These are phyloP conservation scores for Turritis glabra DNA, from an alignment of 345 rosid species.

Conservation along the genomic window DNA sequence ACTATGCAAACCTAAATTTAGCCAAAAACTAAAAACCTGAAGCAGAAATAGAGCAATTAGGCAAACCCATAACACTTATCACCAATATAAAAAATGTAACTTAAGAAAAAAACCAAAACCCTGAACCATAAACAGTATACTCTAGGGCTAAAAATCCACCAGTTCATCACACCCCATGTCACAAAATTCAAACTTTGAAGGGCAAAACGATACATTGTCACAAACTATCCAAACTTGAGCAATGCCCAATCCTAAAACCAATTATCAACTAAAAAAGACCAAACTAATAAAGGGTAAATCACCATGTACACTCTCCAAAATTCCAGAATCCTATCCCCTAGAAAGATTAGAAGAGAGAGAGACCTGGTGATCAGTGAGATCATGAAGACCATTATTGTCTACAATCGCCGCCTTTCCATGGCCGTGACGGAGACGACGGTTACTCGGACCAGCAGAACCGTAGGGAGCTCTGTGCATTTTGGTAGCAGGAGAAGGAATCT, in stretches of 20 bases:
- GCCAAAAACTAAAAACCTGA: not conserved
- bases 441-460: conserved; percentile 39
- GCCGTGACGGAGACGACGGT: conserved; percentile 52
- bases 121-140: not conserved
- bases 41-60: not conserved
- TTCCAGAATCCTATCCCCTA: not conserved
- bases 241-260: conserved; percentile 18
- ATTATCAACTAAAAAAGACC: not conserved
- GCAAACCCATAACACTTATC: no score
- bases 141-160: not conserved
- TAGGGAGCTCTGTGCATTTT: conserved; percentile 59
- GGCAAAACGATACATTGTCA: not conserved
- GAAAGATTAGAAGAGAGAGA: not conserved
- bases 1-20: not conserved
- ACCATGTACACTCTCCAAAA: not conserved
- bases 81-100: no score
- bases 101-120: no score
- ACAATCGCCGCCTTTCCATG: conserved; percentile 39
- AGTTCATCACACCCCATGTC: conserved; percentile 1
- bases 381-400: conserved; percentile 62
- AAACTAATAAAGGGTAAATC: not conserved
- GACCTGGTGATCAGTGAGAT: conserved; percentile 77
- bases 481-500: conserved; percentile 27
- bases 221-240: conserved; percentile 2
- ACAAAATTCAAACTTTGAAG: conserved; percentile 21